Conservation (phyloP, 371 early-diverging fungal species). For the Mortierella sp. region DNA sequence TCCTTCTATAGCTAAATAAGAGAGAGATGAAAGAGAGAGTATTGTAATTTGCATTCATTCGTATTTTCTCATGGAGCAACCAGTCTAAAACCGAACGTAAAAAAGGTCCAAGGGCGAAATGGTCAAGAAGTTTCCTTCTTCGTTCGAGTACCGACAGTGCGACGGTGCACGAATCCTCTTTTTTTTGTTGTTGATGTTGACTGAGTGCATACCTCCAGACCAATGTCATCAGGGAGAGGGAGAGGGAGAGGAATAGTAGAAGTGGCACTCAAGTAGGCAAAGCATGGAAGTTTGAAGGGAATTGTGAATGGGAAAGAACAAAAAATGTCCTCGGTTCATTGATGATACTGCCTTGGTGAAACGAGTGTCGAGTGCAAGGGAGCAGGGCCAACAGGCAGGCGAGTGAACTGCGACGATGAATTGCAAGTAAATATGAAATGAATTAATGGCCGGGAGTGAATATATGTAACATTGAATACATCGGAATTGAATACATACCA, state of each 20-base stretch:
- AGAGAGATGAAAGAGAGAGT: background rate
- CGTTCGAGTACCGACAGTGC: background rate
- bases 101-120: background rate
- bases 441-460: no score
- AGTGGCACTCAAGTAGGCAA: no score
- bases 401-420: no score
- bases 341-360: no score
- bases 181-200: background rate
- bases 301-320: no score
- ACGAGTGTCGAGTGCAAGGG: no score
- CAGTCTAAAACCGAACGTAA: background rate
- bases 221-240: background rate
- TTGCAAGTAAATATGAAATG: no score
- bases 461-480: no score
- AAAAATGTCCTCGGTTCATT: no score
- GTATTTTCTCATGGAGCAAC: slow-evolving; percentile 3
- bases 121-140: background rate
- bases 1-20: background rate
- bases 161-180: background rate
- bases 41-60: background rate
- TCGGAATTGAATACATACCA: no score
- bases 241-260: background rate
- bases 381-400: no score
- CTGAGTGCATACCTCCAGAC: background rate
- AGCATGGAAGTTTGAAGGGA: no score